Conservation (phyloP, 1,284 basidiomycete species). For the Singerocomus rubriflavus region DNA sequence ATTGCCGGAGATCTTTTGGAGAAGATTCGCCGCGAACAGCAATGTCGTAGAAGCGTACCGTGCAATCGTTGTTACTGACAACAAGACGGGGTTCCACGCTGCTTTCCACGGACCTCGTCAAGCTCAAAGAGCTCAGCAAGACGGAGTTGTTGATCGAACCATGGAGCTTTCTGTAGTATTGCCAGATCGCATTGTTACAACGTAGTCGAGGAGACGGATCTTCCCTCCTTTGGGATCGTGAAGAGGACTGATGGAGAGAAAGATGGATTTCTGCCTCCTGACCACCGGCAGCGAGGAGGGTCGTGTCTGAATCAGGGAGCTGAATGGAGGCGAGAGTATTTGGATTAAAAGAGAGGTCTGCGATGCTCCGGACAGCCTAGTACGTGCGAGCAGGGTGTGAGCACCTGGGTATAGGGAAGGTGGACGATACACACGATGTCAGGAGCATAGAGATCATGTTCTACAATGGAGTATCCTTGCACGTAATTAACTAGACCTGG, state of each 20-base stretch:
- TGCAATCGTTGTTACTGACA: constrained; percentile 81
- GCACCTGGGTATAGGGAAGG: constrained; percentile 10
- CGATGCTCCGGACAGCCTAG: constrained; percentile 51
- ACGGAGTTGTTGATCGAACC: constrained; percentile 86
- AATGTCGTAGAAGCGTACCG: constrained; percentile 74
- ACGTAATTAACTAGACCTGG: constrained; percentile 69
- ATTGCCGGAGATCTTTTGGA: constrained; percentile 44
- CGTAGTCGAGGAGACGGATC: constrained; percentile 13
- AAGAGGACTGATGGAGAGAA: constrained; percentile 44
- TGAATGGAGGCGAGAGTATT: constrained; percentile 67
- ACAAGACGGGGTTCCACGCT: constrained; percentile 69
- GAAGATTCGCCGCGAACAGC: constrained; percentile 45
- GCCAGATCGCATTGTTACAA: constrained; percentile 46
- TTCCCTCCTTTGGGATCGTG: constrained; percentile 25
- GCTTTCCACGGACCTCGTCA: constrained; percentile 54
- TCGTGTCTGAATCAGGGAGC: constrained; percentile 50
- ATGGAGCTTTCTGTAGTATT: constrained; percentile 49
- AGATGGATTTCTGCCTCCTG: constrained; percentile 79
- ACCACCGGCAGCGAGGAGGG: constrained; percentile 79
- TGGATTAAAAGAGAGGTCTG: constrained; percentile 57
- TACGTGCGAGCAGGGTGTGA: constrained; percentile 10
- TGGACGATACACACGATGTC: constrained; percentile 43
- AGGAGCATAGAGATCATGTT: constrained; percentile 58
- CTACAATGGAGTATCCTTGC: constrained; percentile 53
- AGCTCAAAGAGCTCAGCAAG: constrained; percentile 59